phyloP scores from a whole-genome alignment of 257 asterid species.

The Nicotiana undulata region DNA sequence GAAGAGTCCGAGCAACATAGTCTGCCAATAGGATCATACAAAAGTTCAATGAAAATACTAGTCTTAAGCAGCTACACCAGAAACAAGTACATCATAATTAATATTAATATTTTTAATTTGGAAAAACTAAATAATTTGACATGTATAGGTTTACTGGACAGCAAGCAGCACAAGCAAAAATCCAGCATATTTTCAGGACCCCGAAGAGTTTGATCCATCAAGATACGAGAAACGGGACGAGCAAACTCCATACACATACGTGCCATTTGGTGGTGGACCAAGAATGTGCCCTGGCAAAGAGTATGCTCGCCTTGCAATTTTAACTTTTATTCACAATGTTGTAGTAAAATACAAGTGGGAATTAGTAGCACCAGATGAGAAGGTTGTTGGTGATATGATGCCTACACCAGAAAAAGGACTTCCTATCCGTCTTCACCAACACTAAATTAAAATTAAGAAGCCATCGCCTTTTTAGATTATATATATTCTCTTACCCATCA shows the following conservation, averaged over 20 bases:
- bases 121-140: too few species aligned
- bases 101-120: too few species aligned
- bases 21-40: too few species aligned
- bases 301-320: constrained; percentile 56
- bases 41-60: too few species aligned
- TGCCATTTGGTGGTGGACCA: constrained; percentile 77
- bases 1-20: too few species aligned
- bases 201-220: constrained; percentile 52
- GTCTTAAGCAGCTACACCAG: too few species aligned
- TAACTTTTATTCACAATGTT: constrained; percentile 48
- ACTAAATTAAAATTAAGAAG: too few species aligned
- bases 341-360: constrained; percentile 56
- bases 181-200: constrained; percentile 42
- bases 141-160: constrained; percentile 59
- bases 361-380: constrained; percentile 49
- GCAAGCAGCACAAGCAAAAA: constrained; percentile 51
- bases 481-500: too few species aligned
- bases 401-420: constrained; percentile 66
- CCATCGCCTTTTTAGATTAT: too few species aligned
- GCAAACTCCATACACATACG: constrained; percentile 40
- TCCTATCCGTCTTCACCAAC: constrained; percentile 33
- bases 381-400: constrained; percentile 74
- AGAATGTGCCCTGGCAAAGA: constrained; percentile 79
- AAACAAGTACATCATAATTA: too few species aligned
- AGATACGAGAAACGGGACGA: constrained; percentile 44